Evolutionary conservation across 2,329 filamentous ascomycete species (phyloP).

Genomic region (Colletotrichum musae): DNA sequence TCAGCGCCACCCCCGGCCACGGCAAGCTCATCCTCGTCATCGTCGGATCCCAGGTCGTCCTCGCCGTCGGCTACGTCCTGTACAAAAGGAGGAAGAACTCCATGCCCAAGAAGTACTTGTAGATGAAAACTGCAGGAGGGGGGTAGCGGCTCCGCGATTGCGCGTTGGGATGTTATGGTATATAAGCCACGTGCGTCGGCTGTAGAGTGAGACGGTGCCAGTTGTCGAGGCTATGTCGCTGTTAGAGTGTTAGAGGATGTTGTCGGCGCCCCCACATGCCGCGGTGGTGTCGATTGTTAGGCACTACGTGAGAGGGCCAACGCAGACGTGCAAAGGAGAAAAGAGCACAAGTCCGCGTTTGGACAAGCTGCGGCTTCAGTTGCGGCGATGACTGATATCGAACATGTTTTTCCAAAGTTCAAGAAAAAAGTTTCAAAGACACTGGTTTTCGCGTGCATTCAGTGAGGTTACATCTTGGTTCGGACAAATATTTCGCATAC

Average conservation of each 20-base stretch:
- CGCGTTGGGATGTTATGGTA: constrained; percentile 11
- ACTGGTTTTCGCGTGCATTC: too few relatives aligned
- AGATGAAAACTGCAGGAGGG: constrained; percentile 44
- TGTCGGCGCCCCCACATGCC: not conserved
- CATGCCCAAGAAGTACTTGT: constrained; percentile 94
- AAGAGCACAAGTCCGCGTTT: too few relatives aligned
- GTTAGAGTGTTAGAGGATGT: not conserved
- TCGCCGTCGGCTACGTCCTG: constrained; percentile 77
- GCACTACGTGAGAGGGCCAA: too few relatives aligned
- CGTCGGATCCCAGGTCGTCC: constrained; percentile 80
- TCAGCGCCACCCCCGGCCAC: constrained; percentile 65
- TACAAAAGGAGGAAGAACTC: constrained; percentile 85
- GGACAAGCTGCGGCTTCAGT: too few relatives aligned
- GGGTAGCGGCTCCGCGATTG: not conserved
- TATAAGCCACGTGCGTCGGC: constrained; percentile 9
- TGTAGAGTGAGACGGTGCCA: not conserved
- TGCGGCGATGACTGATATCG: too few relatives aligned
- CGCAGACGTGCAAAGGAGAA: too few relatives aligned
- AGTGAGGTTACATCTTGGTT: too few relatives aligned
- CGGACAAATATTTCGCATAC: too few relatives aligned
- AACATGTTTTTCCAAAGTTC: too few relatives aligned
- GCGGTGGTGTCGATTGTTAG: not conserved
- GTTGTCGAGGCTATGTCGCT: not conserved
- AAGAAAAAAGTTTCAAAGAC: too few relatives aligned
- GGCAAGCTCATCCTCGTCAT: constrained; percentile 76